Base-by-base conservation (phyloP, 2,329 filamentous ascomycete species). In the Cladosporium sp. region DNA sequence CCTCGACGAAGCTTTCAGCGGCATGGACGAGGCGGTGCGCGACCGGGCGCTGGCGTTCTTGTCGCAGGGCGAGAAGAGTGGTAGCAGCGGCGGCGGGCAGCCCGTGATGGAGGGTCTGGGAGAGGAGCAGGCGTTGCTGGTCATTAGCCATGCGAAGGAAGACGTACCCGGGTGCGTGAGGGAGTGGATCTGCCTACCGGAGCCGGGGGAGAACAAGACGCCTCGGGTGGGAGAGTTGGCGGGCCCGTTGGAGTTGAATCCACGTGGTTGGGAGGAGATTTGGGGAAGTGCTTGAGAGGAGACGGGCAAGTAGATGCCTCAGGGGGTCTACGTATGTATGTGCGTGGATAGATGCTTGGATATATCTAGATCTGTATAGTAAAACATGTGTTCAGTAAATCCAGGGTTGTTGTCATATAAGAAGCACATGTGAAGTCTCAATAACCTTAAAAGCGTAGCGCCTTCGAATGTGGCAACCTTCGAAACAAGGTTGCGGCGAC, bases 11-110 rank as follows among this genome's bases (percentile, higher is more conserved):
- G 74, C 75, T 0, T 71, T 78, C 57, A 74, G 71, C 53, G 75
- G 75, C 24, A 75, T 78, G 64, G 75, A 78, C 54, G 70, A 73
- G 37, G 48, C 64, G 1, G 82, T 93, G 7, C 79, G 92, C n/a
- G 87, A 96, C 66, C 91, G 90, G 64, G 96, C 91, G 62, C 79
- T 93, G 53, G 70, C 86, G 0, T 96, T 95, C 68, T 80, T 99
- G 2, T 83, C 66, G 17, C 65, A 66, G 2, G 75, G 75, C 8
- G 68, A 76, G 53, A 60, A 54, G 17, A 43, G n/a, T n/a, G n/a
- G n/a, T n/a, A n/a, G n/a, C n/a, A n/a, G n/a, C n/a, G n/a, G n/a
- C n/a, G n/a, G n/a, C n/a, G n/a, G n/a, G n/a, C n/a, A n/a, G n/a
- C n/a, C 82, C 1, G 74, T 69, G 18, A 70, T 92, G 4, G 64